These are phyloP conservation scores for Pleurotus platypus DNA, from an alignment of 768 basidiomycete genomes.

Conservation along the genomic window DNA sequence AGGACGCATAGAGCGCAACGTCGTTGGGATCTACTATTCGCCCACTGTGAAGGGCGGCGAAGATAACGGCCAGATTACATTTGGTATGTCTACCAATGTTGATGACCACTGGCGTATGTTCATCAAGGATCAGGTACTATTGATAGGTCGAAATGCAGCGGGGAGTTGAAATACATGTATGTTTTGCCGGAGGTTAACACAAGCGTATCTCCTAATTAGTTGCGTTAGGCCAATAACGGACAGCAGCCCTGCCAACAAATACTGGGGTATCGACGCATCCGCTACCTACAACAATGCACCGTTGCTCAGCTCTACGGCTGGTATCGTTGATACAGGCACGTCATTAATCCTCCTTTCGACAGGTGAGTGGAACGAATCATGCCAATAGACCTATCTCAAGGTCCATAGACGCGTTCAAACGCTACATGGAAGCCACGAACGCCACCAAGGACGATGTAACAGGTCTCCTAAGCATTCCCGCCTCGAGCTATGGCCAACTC, in stretches of 20 bases:
- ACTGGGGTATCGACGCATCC: slow-evolving; percentile 42
- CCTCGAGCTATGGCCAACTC: slow-evolving; percentile 44
- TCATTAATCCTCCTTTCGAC: neutral
- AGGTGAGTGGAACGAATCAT: neutral
- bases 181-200: slow-evolving; percentile 8
- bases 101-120: neutral
- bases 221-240: slow-evolving; percentile 14
- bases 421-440: slow-evolving; percentile 42
- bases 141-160: slow-evolving; percentile 22
- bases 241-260: slow-evolving; percentile 23
- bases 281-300: slow-evolving; percentile 28
- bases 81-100: slow-evolving; percentile 14
- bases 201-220: neutral
- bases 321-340: slow-evolving; percentile 35
- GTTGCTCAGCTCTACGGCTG: slow-evolving; percentile 24
- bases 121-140: neutral
- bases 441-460: slow-evolving; percentile 32
- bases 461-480: slow-evolving; percentile 51
- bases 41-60: slow-evolving; percentile 24
- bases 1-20: slow-evolving; percentile 21
- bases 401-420: slow-evolving; percentile 30
- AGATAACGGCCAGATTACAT: slow-evolving; percentile 15
- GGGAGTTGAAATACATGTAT: slow-evolving; percentile 28
- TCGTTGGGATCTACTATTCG: slow-evolving; percentile 32
- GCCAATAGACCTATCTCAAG: neutral